Base-by-base conservation (phyloP, 768 basidiomycete species). In the Hygrophorus pudorinus region DNA sequence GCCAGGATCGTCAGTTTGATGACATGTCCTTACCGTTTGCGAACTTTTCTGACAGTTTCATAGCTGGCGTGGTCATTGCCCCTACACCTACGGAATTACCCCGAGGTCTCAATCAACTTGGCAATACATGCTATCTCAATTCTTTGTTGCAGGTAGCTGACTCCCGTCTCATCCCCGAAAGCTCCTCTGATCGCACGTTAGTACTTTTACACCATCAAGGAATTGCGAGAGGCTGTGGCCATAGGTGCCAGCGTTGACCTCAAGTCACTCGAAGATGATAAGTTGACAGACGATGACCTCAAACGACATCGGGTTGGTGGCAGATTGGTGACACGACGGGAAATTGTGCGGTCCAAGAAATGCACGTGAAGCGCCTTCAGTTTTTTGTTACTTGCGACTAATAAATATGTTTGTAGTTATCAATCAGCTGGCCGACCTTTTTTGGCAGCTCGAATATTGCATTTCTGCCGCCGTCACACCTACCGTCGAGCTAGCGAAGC, bases 201-300 rank as follows among this genome's bases (percentile, higher is more conserved):
- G 84, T 96, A 94, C 59, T 93, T 96, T 59, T 94, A 91, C 59
- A 94, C 91, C n/a, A 90, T 96, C 61, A 85, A 78, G 56, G 87
- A 92, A 29, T 74, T 96, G 20, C 75, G 92, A 27, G 79, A 82
- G 14, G 80, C 85, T 5, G 78, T 94, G 7, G 65, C 65, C 14
- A 69, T 81, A 66, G 72, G 71, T n/a, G n/a, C n/a, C 18, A 71
- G 75, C 45, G 56, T 71, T 31, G 75, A 73, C 38, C 45, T 71
- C 45, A 81, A 81, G 52, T 54, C 68, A 0, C 47, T 81, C 11
- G 80, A 77, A 30, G 79, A 84, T 32, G 80, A 80, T 47, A 87
- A 85, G 48, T 63, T 83, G 42, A 76, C 79, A 4, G 86, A 91
- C 41, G 86, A 88, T 47, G 85, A 90, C 52, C 63, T 90, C 36